Percentiles rank a stretch among this genome's conserved stretches.
Conservation (phyloP, 768 basidiomycete genomes). For the Auricularia cornea region DNA sequence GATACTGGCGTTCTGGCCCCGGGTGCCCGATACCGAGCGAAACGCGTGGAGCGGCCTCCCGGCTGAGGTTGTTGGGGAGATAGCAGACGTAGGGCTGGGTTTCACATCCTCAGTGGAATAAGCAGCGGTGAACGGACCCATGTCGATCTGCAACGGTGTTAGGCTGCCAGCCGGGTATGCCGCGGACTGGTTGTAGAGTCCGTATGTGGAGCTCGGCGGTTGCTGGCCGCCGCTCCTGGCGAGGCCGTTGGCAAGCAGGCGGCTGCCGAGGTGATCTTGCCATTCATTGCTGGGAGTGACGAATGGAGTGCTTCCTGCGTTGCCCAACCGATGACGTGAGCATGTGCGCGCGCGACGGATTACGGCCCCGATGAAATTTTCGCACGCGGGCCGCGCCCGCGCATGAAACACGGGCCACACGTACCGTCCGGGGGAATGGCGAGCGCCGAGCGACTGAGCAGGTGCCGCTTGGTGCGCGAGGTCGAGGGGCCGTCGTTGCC, state of each 20-base stretch:
- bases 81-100: not conserved
- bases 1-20: not conserved
- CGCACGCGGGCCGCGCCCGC: not conserved
- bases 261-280: constrained; percentile 7
- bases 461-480: not conserved
- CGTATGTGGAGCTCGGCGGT: not conserved
- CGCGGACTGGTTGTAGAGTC: not conserved
- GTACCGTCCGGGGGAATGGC: not conserved
- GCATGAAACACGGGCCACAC: not conserved
- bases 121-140: not conserved
- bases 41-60: not conserved
- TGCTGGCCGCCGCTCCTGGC: not conserved
- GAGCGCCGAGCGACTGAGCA: not conserved
- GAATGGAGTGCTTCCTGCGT: constrained; percentile 22
- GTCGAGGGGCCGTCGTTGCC: not conserved
- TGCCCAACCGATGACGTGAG: not conserved
- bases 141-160: not conserved
- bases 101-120: not conserved
- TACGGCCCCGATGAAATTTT: too few relatives aligned
- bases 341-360: too few relatives aligned
- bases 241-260: not conserved
- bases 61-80: not conserved
- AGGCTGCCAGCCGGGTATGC: not conserved
- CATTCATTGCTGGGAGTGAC: constrained; percentile 20
- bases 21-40: not conserved